A percentile compares a stretch with the other conserved stretches of the same genome.
These are phyloP conservation scores for Termitomyces sp. DNA, from an alignment of 768 basidiomycete genomes.

Conservation along the genomic window DNA sequence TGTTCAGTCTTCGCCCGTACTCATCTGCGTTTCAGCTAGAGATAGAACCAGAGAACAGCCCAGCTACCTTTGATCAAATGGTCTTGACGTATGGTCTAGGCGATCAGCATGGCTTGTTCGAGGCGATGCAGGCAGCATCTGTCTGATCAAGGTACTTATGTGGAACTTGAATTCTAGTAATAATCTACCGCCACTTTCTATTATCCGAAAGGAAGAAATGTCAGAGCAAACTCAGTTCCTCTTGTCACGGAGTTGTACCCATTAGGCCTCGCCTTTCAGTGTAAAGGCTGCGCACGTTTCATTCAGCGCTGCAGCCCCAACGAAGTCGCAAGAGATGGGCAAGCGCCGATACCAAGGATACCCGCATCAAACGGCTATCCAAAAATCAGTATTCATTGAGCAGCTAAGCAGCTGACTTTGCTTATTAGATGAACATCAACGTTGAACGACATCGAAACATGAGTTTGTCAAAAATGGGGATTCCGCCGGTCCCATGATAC, in stretches of 20 bases:
- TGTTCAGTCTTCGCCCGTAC: neutral
- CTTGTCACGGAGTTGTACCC: neutral
- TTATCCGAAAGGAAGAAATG: neutral
- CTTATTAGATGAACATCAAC: too few species aligned
- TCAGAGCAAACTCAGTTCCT: neutral
- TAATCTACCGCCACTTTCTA: neutral
- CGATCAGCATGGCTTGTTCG: conserved; percentile 71
- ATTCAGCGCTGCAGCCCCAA: neutral
- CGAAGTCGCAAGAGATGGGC: neutral
- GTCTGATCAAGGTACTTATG: neutral
- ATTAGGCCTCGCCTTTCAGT: too few species aligned
- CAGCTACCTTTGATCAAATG: conserved; percentile 61
- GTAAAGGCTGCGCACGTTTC: neutral
- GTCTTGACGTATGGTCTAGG: conserved; percentile 84
- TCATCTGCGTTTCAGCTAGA: conserved; percentile 29
- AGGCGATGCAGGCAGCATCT: conserved; percentile 38
- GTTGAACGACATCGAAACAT: too few species aligned
- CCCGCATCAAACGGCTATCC: too few species aligned
- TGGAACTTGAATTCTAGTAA: neutral
- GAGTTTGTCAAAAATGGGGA: too few species aligned
- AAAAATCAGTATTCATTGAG: too few species aligned
- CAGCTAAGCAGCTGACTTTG: too few species aligned
- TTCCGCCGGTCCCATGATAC: too few species aligned
- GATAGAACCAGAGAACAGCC: conserved; percentile 55
- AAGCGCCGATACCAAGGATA: too few species aligned